Conservation (phyloP, 495 filamentous ascomycete species). For the Penicillium salamii region DNA sequence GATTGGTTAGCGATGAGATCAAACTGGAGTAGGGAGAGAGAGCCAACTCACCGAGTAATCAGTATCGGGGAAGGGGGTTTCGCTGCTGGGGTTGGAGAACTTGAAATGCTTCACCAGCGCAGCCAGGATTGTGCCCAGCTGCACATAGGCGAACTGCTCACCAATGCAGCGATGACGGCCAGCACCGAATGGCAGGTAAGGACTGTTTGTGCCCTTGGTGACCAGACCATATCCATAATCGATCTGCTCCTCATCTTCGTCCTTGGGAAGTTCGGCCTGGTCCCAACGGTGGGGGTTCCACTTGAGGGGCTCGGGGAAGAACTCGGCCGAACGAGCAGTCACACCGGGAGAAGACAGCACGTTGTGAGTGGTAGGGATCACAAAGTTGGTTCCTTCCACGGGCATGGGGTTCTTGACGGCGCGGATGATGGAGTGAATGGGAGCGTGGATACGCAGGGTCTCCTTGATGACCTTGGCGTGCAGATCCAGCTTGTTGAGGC, state of each 20-base stretch:
- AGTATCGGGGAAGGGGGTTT: slow-evolving; percentile 41
- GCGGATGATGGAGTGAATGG: slow-evolving; percentile 62
- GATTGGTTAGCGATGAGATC: slow-evolving; percentile 10
- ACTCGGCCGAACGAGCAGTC: slow-evolving; percentile 39
- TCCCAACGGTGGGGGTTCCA: slow-evolving; percentile 58
- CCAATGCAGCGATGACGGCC: slow-evolving; percentile 57
- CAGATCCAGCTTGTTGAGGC: slow-evolving; percentile 52
- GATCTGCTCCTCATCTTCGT: slow-evolving; percentile 43
- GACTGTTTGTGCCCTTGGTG: slow-evolving; percentile 51
- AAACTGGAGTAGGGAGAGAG: background rate
- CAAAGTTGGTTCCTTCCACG: slow-evolving; percentile 43
- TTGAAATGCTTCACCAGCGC: slow-evolving; percentile 47
- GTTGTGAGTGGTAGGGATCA: slow-evolving; percentile 48
- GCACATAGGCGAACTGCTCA: slow-evolving; percentile 55
- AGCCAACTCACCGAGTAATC: slow-evolving; percentile 45
- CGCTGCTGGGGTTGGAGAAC: slow-evolving; percentile 31
- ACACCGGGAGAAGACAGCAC: slow-evolving; percentile 50
- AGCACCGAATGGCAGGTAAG: slow-evolving; percentile 56
- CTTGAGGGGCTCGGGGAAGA: slow-evolving; percentile 43
- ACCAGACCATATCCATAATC: slow-evolving; percentile 49
- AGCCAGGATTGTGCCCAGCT: slow-evolving; percentile 46
- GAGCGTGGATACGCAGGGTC: slow-evolving; percentile 61
- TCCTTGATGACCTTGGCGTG: slow-evolving; percentile 58
- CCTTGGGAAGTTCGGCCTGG: slow-evolving; percentile 19
- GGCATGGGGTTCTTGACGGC: slow-evolving; percentile 59